Evolutionary conservation across 257 asterid genomes (phyloP), one percentile per base, ranked within the genome.

Genomic region (Jasminum sambac): DNA sequence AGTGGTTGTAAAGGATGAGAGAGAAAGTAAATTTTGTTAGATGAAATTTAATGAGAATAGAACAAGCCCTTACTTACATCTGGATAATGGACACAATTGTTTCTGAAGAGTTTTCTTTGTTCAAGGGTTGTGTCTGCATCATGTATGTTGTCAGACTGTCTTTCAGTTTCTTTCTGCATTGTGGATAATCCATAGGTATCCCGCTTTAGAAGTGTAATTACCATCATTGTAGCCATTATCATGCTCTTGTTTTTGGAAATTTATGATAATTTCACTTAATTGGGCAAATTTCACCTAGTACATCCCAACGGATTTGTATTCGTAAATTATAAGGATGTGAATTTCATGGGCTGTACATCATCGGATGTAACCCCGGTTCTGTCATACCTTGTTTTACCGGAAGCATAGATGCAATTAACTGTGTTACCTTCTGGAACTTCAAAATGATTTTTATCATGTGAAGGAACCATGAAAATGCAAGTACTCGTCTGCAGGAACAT

Each of bases 401-500:
- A 77, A 30, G 40, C 40, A 23, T 60, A 48, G 40, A 24, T 43
- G 62, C 67, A 67, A 39, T 67, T 3, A 2, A 23, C 34, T 38
- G 61, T 67, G 25, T 40, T 25, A 67, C 66, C 37, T 42, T 67
- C 75, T 13, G 61, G 60, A 63, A 40, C 39, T 67, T 70, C 41
- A 46, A 10, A 30, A 62, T 46, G 68, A 37, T 64, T 64, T 30
- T 42, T 71, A 42, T 65, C 46, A 63, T 69, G 67, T 30, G 14
- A 48, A 12, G 39, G 80, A 46, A 23, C 62, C 36, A 6, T 23
- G 62, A 55, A 59, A 52, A 40, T 74, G 68, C 55, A 34, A 55
- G 19, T 78, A 37, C 65, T 50, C 17, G 68, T 69, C 72, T 88
- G 83, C 95, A 94, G 99, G 80, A 66, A 72, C 83, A 89, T 94